Conservation (phyloP, 2,329 filamentous ascomycete genomes). For the Cercospora janseana region DNA sequence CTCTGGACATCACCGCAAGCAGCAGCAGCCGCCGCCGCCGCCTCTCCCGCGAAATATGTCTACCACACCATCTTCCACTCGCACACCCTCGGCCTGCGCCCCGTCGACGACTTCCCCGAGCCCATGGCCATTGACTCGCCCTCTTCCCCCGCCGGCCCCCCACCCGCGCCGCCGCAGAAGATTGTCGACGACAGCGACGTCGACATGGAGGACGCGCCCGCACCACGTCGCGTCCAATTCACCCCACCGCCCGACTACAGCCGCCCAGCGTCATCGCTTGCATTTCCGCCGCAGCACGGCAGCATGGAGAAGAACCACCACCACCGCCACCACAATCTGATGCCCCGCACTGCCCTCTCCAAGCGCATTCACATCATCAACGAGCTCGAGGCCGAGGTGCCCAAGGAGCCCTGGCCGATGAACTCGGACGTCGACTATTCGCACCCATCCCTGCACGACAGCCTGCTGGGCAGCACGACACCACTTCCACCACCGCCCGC, state of each 20-base stretch:
- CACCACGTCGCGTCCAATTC: conserved; percentile 5
- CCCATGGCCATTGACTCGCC: conserved; percentile 11
- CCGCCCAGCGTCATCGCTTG: conserved; percentile 5
- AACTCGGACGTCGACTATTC: conserved; percentile 16
- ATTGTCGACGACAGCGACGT: conserved; percentile 3
- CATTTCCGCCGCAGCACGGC: too few relatives aligned
- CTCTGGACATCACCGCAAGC: neutral
- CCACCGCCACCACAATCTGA: neutral
- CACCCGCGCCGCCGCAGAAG: neutral
- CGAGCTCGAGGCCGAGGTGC: conserved; percentile 13
- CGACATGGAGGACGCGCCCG: conserved; percentile 10
- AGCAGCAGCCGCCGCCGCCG: too few relatives aligned
- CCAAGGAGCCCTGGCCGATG: neutral
- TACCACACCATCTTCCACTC: conserved; percentile 5
- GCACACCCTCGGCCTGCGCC: neutral
- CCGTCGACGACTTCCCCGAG: conserved; percentile 4
- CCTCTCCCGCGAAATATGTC: conserved; percentile 6
- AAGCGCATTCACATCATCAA: conserved; percentile 16
- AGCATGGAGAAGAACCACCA: too few relatives aligned
- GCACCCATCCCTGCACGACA: conserved; percentile 2
- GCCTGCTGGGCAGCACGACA: neutral
- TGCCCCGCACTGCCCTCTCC: conserved; percentile 7
- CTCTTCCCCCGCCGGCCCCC: too few relatives aligned
- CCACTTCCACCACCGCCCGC: neutral
- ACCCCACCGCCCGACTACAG: conserved; percentile 11